Evolutionary conservation across 371 early-diverging fungal genomes (phyloP), one percentile per base, ranked within the genome.

Genomic region (Lichtheimia hyalospora): DNA sequence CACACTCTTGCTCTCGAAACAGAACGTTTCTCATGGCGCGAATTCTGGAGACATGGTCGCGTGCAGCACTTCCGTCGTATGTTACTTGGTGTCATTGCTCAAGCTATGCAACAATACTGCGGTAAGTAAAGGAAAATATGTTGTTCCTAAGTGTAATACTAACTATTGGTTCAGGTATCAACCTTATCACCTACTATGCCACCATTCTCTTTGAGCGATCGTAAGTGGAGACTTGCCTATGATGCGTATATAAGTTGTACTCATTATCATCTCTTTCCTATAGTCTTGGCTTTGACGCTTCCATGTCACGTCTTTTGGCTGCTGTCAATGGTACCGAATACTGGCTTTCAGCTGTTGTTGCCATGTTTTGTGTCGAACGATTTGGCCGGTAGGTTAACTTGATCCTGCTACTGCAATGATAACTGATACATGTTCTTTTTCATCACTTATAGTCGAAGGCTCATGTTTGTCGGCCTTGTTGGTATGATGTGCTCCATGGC

Each of bases 61-160:
- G 66, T 69, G 25, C 75, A 79, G 49, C 73, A 79, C 54, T 71
- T 75, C 49, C 69, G 73, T 25, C 68, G 79, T 55, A 73, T 75
- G 5, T 63, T 65, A 14, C 66, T 79, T 48, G 79, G 73, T 49
- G 73, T 79, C 64, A 52, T 68, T 52, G 60, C 73, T 48, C 79
- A 79, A 53, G 61, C 73, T 16, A 79, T 79, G 51, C 79, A 79
- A 44, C 79, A 79, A 23, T 68, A 71, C 15, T 69, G 71, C 58
- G 79, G 79, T 63, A 79, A 34, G 34, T 34, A 10, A 34, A 34
- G 34, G 34, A 34, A 10, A 34, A 8, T 10, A 10, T 34, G 0
- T 34, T 1, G 10, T 27, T 27, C 34, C 6, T 34, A 34, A 8
- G 34, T 10, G 8, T 1, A 34, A 34, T 34, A 8, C 34, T 34